A percentile compares a stretch with the other conserved stretches of the same genome.
Evolutionary conservation across 2,329 filamentous ascomycete species (phyloP).

Genomic region (Proliferodiscus dingleyae): DNA sequence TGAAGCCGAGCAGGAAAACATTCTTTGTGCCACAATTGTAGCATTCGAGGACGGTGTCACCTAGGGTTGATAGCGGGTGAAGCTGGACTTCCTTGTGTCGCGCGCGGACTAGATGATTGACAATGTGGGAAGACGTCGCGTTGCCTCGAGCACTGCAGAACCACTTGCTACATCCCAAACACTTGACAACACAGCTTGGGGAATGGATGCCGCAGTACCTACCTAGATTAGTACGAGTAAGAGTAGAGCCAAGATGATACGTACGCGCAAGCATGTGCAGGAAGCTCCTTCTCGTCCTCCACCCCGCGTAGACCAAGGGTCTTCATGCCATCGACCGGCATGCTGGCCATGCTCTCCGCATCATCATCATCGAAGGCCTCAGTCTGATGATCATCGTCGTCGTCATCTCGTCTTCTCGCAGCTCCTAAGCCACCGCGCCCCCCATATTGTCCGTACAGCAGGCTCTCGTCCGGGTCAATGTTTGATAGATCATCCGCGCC

Average conservation of each 20-base stretch:
- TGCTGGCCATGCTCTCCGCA: constrained; percentile 66
- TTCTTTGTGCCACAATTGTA: constrained; percentile 99
- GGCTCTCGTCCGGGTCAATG: constrained; percentile 72
- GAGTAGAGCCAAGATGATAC: constrained; percentile 34
- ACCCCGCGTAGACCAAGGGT: constrained; percentile 53
- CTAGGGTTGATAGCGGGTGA: constrained; percentile 85
- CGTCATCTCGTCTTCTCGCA: constrained; percentile 60
- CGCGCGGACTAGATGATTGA: constrained; percentile 95
- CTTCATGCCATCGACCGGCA: constrained; percentile 70
- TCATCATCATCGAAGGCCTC: constrained; percentile 83
- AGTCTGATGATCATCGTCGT: constrained; percentile 86
- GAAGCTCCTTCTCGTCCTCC: constrained; percentile 87
- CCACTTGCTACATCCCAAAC: constrained; percentile 93
- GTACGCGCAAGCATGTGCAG: constrained; percentile 92
- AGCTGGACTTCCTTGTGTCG: constrained; percentile 98
- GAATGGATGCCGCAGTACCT: constrained; percentile 98
- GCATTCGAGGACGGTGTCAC: constrained; percentile 94
- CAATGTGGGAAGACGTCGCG: constrained; percentile 93
- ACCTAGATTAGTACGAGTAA: constrained; percentile 24
- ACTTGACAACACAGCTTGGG: constrained; percentile 91
- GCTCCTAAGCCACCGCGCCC: constrained; percentile 47
- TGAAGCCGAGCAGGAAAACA: constrained; percentile 94
- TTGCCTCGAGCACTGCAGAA: constrained; percentile 98
- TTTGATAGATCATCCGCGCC: constrained; percentile 66
- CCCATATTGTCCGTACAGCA: constrained; percentile 68